A percentile compares a stretch with the other conserved stretches of the same genome.
phyloP scores from a whole-genome alignment of 2,329 filamentous ascomycete genomes.

The Claviceps sp. region DNA sequence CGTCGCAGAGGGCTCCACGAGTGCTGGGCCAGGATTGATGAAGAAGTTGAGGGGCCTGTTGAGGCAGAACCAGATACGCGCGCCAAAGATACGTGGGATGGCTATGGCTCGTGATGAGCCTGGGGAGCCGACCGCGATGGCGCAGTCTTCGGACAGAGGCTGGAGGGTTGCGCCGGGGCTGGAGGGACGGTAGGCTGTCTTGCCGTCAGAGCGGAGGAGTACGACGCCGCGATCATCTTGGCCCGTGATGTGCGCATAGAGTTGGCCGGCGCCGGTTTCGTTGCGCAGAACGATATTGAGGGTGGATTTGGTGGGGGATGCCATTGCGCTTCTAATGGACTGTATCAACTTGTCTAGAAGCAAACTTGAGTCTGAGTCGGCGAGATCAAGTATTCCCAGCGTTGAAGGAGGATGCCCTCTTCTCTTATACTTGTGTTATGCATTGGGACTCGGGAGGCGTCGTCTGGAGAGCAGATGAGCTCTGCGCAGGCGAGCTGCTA shows the following conservation, averaged over 20 bases:
- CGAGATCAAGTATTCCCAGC: no score
- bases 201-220: conserved; percentile 52
- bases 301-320: conserved; percentile 25
- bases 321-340: conserved; percentile 3
- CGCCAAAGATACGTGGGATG: conserved; percentile 58
- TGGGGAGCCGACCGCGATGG: conserved; percentile 49
- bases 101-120: conserved; percentile 46
- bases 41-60: conserved; percentile 50
- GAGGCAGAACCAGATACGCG: conserved; percentile 58
- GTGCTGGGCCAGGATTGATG: conserved; percentile 56
- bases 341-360: no score
- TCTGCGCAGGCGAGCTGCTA: no score
- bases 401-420: no score
- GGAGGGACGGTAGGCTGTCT: conserved; percentile 49
- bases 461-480: no score
- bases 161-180: conserved; percentile 39
- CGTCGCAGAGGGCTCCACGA: conserved; percentile 62
- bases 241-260: conserved; percentile 60
- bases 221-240: conserved; percentile 42
- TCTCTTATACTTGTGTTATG: no score
- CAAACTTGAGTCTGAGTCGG: no score
- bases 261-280: conserved; percentile 41
- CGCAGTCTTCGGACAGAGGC: conserved; percentile 42
- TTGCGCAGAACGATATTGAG: conserved; percentile 53
- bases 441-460: no score